A percentile compares a stretch with the other conserved stretches of the same genome.
These are phyloP conservation scores for Byssochlamys sp. DNA, from an alignment of 2,329 filamentous ascomycete genomes.

Conservation along the genomic window DNA sequence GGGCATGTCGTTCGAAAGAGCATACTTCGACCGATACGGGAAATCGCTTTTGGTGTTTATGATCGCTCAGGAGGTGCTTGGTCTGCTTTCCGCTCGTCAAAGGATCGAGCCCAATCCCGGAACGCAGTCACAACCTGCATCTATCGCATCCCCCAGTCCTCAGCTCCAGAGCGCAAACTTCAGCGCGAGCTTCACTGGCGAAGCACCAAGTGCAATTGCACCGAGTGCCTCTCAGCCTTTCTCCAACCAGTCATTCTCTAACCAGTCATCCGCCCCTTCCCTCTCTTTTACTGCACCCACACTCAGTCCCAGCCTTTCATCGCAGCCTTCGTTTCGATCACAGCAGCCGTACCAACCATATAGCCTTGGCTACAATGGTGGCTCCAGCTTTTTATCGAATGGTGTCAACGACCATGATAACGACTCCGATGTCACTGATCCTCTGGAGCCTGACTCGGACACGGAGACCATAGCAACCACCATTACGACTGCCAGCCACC, in stretches of 20 bases:
- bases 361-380: constrained; percentile 3
- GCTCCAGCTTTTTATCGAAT: background rate
- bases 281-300: constrained; percentile 23
- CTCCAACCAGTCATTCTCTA: constrained; percentile 7
- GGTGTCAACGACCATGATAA: constrained; percentile 13
- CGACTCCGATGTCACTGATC: constrained; percentile 23
- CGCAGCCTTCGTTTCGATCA: constrained; percentile 15
- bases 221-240: background rate
- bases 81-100: constrained; percentile 10
- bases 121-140: constrained; percentile 4
- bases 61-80: constrained; percentile 28
- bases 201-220: background rate
- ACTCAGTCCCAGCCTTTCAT: constrained; percentile 18
- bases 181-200: background rate
- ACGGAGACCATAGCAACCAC: constrained; percentile 21
- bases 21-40: constrained; percentile 31
- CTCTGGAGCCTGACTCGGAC: constrained; percentile 26
- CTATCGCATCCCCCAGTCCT: background rate
- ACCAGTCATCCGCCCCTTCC: constrained; percentile 11
- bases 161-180: background rate
- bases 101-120: constrained; percentile 1
- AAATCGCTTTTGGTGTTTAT: constrained; percentile 31
- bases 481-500: constrained; percentile 22
- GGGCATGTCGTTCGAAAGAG: constrained; percentile 18
- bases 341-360: constrained; percentile 15